Evolutionary conservation across 495 filamentous ascomycete species (phyloP).

Genomic region (Staphylotrichum longicolle): DNA sequence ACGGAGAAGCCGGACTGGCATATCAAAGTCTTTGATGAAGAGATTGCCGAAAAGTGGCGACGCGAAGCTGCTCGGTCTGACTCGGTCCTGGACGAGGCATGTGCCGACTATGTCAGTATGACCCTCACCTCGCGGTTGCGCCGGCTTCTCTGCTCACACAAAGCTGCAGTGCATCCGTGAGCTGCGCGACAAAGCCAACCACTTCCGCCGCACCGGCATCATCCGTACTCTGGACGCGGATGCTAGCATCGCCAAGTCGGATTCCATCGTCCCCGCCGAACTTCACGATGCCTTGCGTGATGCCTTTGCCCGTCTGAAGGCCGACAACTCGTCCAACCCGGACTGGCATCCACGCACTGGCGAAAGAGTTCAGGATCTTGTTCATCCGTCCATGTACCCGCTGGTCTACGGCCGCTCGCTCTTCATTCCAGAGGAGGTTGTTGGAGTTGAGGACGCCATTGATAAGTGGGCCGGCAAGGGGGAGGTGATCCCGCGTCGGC

Average conservation of each 20-base stretch:
- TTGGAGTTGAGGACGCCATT: constrained; percentile 32
- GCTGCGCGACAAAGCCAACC: constrained; percentile 8
- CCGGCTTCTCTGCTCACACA: neutral
- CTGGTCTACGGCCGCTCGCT: constrained; percentile 45
- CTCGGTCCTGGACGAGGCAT: constrained; percentile 19
- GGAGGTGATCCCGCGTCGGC: constrained; percentile 25
- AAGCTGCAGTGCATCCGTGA: constrained; percentile 9
- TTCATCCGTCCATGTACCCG: constrained; percentile 63
- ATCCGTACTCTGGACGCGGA: constrained; percentile 34
- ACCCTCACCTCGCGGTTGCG: neutral
- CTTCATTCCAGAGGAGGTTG: constrained; percentile 32
- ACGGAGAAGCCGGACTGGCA: constrained; percentile 53
- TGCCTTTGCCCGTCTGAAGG: constrained; percentile 37
- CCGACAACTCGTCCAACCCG: constrained; percentile 44
- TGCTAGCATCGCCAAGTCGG: constrained; percentile 33
- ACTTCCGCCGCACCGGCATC: constrained; percentile 36
- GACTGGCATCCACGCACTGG: constrained; percentile 61
- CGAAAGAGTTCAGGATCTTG: constrained; percentile 56
- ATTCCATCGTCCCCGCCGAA: constrained; percentile 20
- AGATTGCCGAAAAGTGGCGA: constrained; percentile 40
- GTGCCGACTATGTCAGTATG: constrained; percentile 8
- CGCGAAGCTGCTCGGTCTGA: constrained; percentile 34
- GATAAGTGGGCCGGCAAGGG: constrained; percentile 36
- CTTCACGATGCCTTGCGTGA: constrained; percentile 20
- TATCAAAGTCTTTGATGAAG: constrained; percentile 54